Evolutionary conservation across 176 grass and related monocot species (phyloP), one percentile per base, ranked within the genome.

Genomic region (Musa schizocarpa): DNA sequence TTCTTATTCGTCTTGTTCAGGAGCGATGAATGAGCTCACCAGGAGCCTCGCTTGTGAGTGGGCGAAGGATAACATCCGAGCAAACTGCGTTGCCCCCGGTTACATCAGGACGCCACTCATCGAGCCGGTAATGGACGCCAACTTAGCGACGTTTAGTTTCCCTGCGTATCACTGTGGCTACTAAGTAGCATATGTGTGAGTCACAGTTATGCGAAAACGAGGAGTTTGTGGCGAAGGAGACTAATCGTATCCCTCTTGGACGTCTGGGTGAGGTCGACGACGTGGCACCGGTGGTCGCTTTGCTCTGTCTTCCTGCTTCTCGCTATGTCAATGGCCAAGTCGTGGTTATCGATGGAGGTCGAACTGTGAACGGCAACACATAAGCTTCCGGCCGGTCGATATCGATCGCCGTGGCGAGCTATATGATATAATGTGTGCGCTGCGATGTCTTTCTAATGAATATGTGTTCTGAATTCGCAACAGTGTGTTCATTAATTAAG

Each of bases 241-340:
- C n/a, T 22, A 0, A 26, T 4, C 77, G 73, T 8, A 65, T 83
- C 51, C 87, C 87, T 4, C 64, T 85, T 58, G 73, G 73, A 3
- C 87, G 80, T 8, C 19, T 83, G 19, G 84, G 78, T 8, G 69
- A 85, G 24, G 70, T 74, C 6, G 69, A 76, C 63, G 78, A 89
- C 55, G 83, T 86, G 22, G 81, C 87, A 21, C 27, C 70, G 0
- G 16, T 81, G 17, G 75, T 83, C 13, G 70, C 88, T 11, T 89
- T 89, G 64, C 84, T 83, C 19, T 90, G 84, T 78, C 74, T 79
- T 75, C 88, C 88, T 1, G 78, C 65, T 17, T 78, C 88, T 0
- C 29, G 70, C 56, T 86, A 84, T 22, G 83, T 90, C 53, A 86
- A 74, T 0, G 88, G 88, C 1, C 84, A 86, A 68, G 75, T 86